Base-by-base conservation (phyloP, 2,329 filamentous ascomycete genomes). In the Camillea tinctor region DNA sequence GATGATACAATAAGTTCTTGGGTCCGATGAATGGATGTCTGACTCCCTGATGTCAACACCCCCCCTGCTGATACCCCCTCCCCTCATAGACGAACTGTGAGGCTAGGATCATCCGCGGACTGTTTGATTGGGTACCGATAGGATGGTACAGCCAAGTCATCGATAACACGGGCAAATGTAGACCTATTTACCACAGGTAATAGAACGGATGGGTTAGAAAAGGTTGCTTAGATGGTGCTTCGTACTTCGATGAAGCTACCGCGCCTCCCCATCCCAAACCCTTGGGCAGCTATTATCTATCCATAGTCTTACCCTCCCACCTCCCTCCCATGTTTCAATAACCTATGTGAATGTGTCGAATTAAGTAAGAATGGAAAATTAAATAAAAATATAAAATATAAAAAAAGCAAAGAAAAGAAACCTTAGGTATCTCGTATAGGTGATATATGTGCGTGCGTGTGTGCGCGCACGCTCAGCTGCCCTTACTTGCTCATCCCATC, bases 101-200 rank as follows among this genome's bases (percentile, higher is more conserved):
- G 6, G 26, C 36, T 40, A 13, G 36, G 11, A 40, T 40, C 15
- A 13, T 13, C 36, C 15, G 36, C 4, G 11, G 36, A 2, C 53
- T n/a, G 55, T 51, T 22, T 66, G 64, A 64, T 64, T 66, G 64
- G 64, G 56, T 66, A 64, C 62, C 64, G 56, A 60, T 52, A 8
- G 60, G 40, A 51, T 55, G 64, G 64, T 54, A 60, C 64, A 23
- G 56, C 23, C 36, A 44, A 44, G 36, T 44, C 36, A 44, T 30
- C 26, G 26, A 30, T 30, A 7, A 30, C 26, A 30, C 26, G 13
- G 26, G 26, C 7, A 7, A n/a, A n/a, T n/a, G n/a, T n/a, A n/a
- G n/a, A n/a, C n/a, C n/a, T n/a, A n/a, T n/a, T n/a, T n/a, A n/a
- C 26, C 26, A 30, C 13, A 23, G 52, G 49, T 19, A 54, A 49